Base-by-base conservation (phyloP, 176 grass and related monocot genomes). In the Leersia perrieri region DNA sequence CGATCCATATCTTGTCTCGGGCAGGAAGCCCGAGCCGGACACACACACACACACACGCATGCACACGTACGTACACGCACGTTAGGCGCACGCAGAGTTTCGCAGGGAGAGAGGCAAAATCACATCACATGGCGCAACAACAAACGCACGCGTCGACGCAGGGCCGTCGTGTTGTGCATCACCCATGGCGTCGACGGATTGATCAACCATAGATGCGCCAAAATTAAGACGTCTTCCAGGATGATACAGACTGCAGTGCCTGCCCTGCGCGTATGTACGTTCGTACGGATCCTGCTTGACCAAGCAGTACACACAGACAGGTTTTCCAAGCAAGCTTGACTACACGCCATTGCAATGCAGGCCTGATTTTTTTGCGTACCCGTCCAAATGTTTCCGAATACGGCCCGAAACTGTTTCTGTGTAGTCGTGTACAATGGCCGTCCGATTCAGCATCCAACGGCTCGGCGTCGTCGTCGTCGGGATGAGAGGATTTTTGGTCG, bases 91-190 rank as follows among this genome's bases (percentile, higher is more conserved):
- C 36, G 5, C 49, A 53, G 20, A 9, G 20, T 22, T 15, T 44
- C 16, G 5, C 47, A 20, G 16, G 14, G 44, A 20, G 16, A 4
- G 44, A 22, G 47, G 47, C 47, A 22, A 11, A 11, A 47, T 11
- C 49, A 53, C n/a, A 58, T 58, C 53, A 25, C 53, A 58, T 25
- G 7, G n/a, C n/a, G n/a, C n/a, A n/a, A 57, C 51, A 57, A 9
- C 7, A 58, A 25, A 58, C 53, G 25, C 53, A 57, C 22, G 53
- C 53, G 22, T 53, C 49, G 49, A 20, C 16, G 18, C 7, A 3
- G 5, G 35, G 11, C 13, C 67, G 57, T 85, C 79, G 66, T 35
- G 39, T 77, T 71, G 79, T 33, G 57, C 86, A 49, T 79, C 86
- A 60, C 42, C 42, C 70, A 33, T n/a, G 44, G 74, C 80, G 53